Evolutionary conservation across 202 grass and related monocot genomes (phyloP).

Genomic region (Panicum hallii): DNA sequence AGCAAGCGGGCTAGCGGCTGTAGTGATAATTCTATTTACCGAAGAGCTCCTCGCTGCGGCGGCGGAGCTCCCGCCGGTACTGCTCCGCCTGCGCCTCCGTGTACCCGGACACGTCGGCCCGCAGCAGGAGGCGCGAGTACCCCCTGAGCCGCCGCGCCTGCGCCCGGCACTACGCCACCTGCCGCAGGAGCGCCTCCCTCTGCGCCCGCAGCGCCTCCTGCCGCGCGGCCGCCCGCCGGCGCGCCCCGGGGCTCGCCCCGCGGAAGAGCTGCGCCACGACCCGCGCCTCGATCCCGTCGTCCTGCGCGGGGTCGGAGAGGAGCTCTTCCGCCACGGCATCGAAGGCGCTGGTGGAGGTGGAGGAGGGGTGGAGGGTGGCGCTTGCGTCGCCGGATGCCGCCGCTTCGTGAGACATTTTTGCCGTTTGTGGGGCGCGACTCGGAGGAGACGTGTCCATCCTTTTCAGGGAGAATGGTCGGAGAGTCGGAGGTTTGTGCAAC

Average conservation of each 20-base stretch:
- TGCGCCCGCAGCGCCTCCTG: background rate
- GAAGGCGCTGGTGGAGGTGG: background rate
- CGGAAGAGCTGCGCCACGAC: background rate
- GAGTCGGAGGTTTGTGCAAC: no score
- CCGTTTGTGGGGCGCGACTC: background rate
- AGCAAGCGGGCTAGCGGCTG: background rate
- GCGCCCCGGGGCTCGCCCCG: constrained; percentile 7
- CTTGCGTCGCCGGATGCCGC: background rate
- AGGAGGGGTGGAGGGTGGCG: background rate
- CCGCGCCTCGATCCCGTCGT: background rate
- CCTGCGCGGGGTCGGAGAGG: background rate
- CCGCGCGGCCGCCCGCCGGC: background rate
- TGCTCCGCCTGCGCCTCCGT: background rate
- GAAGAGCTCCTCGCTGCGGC: background rate
- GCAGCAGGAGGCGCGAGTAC: background rate
- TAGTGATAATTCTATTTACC: background rate
- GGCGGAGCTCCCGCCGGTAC: background rate
- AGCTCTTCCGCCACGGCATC: background rate
- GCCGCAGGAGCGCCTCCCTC: background rate
- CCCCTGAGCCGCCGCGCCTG: background rate
- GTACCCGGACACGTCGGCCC: background rate
- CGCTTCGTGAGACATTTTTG: background rate
- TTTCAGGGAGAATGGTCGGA: no score
- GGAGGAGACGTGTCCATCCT: no score
- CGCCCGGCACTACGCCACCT: background rate